phyloP scores from a whole-genome alignment of 1,284 basidiomycete species.

The Ganoderma sinense region DNA sequence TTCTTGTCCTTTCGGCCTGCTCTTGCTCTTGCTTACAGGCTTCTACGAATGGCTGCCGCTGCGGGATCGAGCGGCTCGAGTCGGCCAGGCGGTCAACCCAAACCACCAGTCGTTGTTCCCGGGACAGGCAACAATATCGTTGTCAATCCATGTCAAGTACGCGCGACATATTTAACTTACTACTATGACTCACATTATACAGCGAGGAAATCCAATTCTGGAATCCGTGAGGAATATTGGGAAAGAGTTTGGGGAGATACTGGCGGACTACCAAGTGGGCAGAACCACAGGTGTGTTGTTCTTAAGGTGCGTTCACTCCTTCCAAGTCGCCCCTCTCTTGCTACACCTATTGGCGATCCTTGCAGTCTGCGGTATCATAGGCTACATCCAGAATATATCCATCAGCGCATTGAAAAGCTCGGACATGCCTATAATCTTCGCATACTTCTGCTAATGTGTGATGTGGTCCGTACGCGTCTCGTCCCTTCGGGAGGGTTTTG shows the following conservation, averaged over 20 bases:
- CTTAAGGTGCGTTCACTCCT: slow-evolving; percentile 68
- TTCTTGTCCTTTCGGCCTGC: not conserved
- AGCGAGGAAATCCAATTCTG: slow-evolving; percentile 92
- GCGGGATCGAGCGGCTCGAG: slow-evolving; percentile 9
- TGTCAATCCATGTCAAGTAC: slow-evolving; percentile 68
- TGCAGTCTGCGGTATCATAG: slow-evolving; percentile 92
- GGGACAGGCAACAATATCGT: slow-evolving; percentile 79
- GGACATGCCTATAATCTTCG: slow-evolving; percentile 84
- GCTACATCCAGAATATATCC: slow-evolving; percentile 97
- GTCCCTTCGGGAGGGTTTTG: not conserved
- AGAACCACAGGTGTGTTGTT: slow-evolving; percentile 94
- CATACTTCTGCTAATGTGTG: slow-evolving; percentile 91
- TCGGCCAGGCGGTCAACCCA: slow-evolving; percentile 23
- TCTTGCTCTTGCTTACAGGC: not conserved
- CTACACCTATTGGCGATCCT: not conserved
- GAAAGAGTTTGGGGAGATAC: slow-evolving; percentile 95
- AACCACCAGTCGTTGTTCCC: slow-evolving; percentile 74
- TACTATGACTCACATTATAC: slow-evolving; percentile 6
- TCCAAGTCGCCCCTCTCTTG: not conserved
- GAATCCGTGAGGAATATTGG: slow-evolving; percentile 87
- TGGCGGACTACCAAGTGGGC: slow-evolving; percentile 95
- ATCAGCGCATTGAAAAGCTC: slow-evolving; percentile 88
- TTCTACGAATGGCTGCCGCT: not conserved
- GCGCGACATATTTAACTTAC: too few species aligned
- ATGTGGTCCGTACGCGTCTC: slow-evolving; percentile 71